Evolutionary conservation across 306 rosid genomes (phyloP).

Genomic region (Dicorynia guianensis): DNA sequence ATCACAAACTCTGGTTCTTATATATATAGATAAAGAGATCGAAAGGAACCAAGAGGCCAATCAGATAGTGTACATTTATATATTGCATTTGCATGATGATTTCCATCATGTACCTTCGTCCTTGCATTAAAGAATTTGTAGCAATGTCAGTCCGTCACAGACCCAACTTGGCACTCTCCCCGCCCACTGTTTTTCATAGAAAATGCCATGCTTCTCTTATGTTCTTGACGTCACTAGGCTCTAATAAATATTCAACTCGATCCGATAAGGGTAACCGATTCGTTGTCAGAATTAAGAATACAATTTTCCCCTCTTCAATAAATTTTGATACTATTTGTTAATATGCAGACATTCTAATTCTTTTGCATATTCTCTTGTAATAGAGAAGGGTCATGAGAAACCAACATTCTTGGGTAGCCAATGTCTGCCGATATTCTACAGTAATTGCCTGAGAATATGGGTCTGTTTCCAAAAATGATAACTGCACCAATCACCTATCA

Average conservation of each 20-base stretch:
- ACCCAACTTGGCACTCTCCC: constrained; percentile 28
- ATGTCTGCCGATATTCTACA: too few species aligned
- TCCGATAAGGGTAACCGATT: too few species aligned
- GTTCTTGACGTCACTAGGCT: constrained; percentile 28
- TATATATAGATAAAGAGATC: neutral
- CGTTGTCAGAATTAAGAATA: too few species aligned
- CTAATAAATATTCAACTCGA: neutral
- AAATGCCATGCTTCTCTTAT: constrained; percentile 8
- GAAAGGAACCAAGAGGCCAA: neutral
- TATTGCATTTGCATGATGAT: neutral
- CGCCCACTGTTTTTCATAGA: constrained; percentile 42
- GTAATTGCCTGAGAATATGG: too few species aligned
- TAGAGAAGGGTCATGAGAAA: too few species aligned
- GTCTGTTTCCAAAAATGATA: too few species aligned
- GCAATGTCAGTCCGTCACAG: constrained; percentile 6
- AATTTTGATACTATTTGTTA: too few species aligned
- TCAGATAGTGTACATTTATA: neutral
- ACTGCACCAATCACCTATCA: too few species aligned
- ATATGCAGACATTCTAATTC: too few species aligned
- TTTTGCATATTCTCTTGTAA: too few species aligned
- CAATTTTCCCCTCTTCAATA: too few species aligned
- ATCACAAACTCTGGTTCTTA: neutral
- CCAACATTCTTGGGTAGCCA: too few species aligned
- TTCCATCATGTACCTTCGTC: neutral
- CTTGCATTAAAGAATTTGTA: constrained; percentile 13